Percentiles rank a stretch among this genome's conserved stretches.
Conservation (phyloP, 1,284 basidiomycete species). For the Hypsizygus ulmarius region DNA sequence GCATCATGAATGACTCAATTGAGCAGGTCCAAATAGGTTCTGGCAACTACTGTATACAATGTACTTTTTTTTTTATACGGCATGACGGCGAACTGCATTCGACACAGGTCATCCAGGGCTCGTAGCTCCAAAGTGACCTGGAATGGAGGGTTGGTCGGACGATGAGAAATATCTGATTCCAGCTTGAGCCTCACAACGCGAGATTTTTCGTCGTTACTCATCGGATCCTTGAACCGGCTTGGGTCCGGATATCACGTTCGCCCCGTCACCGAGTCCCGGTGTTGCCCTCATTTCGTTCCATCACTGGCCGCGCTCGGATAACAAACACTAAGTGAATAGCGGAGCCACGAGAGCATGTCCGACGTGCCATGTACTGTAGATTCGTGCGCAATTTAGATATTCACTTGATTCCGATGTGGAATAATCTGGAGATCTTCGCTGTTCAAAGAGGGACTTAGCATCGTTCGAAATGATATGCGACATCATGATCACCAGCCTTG, state of each 20-base stretch:
- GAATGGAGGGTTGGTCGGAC: not conserved
- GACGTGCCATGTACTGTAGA: no score
- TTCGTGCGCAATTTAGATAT: no score
- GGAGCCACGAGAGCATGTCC: no score
- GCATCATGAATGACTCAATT: slow-evolving; percentile 12
- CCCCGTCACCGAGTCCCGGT: not conserved
- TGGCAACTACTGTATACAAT: slow-evolving; percentile 1
- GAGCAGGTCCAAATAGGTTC: slow-evolving; percentile 5
- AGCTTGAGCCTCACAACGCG: no score
- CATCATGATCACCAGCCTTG: no score
- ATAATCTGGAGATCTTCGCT: no score
- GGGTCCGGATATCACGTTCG: not conserved
- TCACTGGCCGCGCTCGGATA: not conserved
- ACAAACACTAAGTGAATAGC: no score
- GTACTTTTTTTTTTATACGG: slow-evolving; percentile 5
- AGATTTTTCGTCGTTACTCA: slow-evolving; percentile 3
- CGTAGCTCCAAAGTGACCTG: not conserved
- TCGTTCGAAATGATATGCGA: no score
- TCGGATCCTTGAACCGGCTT: slow-evolving; percentile 3
- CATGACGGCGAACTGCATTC: not conserved
- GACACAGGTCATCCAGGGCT: slow-evolving; percentile 3
- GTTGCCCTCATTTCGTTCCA: not conserved
- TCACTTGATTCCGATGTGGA: no score
- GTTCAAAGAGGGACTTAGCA: no score
- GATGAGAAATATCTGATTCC: not conserved